phyloP scores from a whole-genome alignment of 768 basidiomycete species.

The Amanita exitialis region DNA sequence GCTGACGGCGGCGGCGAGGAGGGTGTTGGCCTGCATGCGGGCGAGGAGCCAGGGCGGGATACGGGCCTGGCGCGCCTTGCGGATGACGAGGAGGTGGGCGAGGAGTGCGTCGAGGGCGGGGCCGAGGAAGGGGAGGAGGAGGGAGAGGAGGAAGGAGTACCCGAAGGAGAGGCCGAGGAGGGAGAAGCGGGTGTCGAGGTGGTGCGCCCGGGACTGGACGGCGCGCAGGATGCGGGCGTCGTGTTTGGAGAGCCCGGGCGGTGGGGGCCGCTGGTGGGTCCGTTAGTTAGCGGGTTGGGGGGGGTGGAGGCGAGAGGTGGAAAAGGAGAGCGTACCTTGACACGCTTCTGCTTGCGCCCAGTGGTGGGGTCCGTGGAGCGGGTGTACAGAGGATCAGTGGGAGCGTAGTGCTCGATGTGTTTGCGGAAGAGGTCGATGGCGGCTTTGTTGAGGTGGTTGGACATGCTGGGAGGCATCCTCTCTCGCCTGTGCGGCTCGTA shows the following conservation, averaged over 20 bases:
- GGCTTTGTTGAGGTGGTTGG: constrained; percentile 27
- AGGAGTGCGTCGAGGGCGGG: constrained; percentile 53
- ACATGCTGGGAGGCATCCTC: constrained; percentile 11
- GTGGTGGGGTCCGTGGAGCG: constrained; percentile 35
- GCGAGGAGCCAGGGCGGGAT: constrained; percentile 52
- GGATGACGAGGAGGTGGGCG: constrained; percentile 69
- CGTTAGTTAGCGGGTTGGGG: background rate
- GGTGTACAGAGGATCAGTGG: constrained; percentile 71
- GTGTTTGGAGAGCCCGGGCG: constrained; percentile 65
- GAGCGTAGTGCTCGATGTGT: constrained; percentile 57
- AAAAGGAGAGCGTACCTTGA: constrained; percentile 35
- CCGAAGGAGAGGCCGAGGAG: constrained; percentile 79
- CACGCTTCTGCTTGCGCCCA: constrained; percentile 40
- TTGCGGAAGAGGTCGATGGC: constrained; percentile 53
- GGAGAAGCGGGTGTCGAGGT: constrained; percentile 81
- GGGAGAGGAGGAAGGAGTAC: constrained; percentile 75
- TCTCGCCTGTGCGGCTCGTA: too few species aligned
- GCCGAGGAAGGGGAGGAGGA: constrained; percentile 62
- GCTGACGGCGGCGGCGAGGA: constrained; percentile 55
- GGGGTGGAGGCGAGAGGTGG: background rate
- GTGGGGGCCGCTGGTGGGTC: constrained; percentile 48
- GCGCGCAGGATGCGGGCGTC: constrained; percentile 69
- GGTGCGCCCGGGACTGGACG: constrained; percentile 69
- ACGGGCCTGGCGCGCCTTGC: constrained; percentile 68
- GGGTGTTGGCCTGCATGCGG: constrained; percentile 73